Base-by-base conservation (phyloP, 345 rosid species). In the Angophora floribunda region DNA sequence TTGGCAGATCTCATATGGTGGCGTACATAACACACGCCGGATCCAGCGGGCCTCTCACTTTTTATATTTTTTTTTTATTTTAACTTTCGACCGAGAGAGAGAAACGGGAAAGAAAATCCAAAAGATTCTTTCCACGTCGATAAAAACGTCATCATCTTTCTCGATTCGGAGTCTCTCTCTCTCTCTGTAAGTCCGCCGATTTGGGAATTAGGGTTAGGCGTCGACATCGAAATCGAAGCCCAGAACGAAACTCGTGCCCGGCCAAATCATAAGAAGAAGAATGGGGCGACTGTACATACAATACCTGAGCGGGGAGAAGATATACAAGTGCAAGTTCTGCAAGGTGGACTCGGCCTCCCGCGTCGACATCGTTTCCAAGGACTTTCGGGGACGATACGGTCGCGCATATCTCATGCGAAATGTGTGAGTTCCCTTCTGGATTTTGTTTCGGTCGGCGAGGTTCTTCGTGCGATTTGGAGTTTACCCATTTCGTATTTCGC, bases 291-390 rank as follows among this genome's bases (percentile, higher is more conserved):
- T 92, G 51, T 92, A 89, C 86, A 86, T 89, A 85, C 91, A 90
- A 22, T 32, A 89, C 30, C 86, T 93, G 89, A 89, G 63, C 52
- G 92, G 93, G 45, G 59, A 88, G 11, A 91, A 87, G 87, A 91
- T 93, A 88, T 93, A 90, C 93, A 91, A 91, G 90, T 93, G 94
- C 90, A 91, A 87, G 87, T 88, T 49, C 79, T 93, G 95, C 91
- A 90, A 51, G 87, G 93, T 92, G 80, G 93, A 93, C 84, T 91
- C 91, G 4, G 95, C 95, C 9, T 93, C 95, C 45, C 89, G 86
- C 86, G 91, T 84, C 16, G 93, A 92, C 89, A 89, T 92, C 91
- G 63, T 89, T 49, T 93, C 93, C 88, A 92, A 93, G 91, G 89
- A 91, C 0, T 93, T 93, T 55, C 88, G 79, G 28, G 93, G 95